Evolutionary conservation across 176 grass and related monocot species (phyloP).

Genomic region (Ampelocalamus luodianensis): DNA sequence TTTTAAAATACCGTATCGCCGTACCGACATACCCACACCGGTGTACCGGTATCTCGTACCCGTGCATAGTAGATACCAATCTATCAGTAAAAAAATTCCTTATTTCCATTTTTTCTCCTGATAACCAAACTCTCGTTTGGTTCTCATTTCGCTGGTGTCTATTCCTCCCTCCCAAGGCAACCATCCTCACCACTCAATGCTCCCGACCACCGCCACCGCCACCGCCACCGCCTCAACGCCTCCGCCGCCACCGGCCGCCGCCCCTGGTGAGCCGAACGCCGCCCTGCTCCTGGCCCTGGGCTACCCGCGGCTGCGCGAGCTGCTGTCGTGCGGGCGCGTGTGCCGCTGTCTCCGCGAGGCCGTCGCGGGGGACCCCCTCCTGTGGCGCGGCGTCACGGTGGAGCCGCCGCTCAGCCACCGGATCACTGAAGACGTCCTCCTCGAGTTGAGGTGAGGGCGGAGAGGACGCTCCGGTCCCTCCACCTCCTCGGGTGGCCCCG

Average conservation of each 20-base stretch:
- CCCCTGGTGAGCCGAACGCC: constrained; percentile 43
- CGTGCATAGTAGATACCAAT: too few relatives aligned
- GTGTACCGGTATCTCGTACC: too few relatives aligned
- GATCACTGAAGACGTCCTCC: constrained; percentile 43
- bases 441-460: constrained; percentile 41
- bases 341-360: constrained; percentile 54
- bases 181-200: constrained; percentile 34
- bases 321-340: constrained; percentile 59
- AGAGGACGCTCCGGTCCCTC: constrained; percentile 55
- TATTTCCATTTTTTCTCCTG: background rate
- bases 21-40: too few relatives aligned
- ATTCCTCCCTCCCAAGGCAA: background rate
- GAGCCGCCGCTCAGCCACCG: constrained; percentile 42
- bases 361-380: constrained; percentile 56
- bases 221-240: constrained; percentile 30
- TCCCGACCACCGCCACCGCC: constrained; percentile 22
- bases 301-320: constrained; percentile 59
- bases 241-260: background rate
- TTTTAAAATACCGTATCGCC: too few relatives aligned
- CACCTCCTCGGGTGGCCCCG: constrained; percentile 60
- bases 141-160: background rate
- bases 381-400: constrained; percentile 56
- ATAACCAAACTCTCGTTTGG: background rate
- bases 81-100: too few relatives aligned
- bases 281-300: constrained; percentile 67